phyloP scores from a whole-genome alignment of 345 rosid genomes.

The Linum usitatissimum region DNA sequence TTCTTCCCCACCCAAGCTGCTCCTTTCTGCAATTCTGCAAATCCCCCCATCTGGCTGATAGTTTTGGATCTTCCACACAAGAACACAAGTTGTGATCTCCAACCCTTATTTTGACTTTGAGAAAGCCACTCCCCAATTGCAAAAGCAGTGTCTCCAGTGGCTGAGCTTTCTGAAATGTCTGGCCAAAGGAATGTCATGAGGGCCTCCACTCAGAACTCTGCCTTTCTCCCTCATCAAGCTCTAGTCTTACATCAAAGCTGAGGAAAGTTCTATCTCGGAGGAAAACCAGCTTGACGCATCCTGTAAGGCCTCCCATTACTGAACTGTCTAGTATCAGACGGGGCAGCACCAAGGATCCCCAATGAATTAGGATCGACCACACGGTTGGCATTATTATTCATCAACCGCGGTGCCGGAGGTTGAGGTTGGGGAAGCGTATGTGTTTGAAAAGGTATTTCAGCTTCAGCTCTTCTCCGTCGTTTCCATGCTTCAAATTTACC shows the following conservation, averaged over 20 bases:
- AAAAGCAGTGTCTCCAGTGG: constrained; percentile 8
- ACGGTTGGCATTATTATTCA: constrained; percentile 30
- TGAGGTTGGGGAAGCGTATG: constrained; percentile 24
- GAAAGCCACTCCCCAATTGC: constrained; percentile 24
- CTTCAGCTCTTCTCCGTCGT: constrained; percentile 62
- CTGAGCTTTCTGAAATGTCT: neutral
- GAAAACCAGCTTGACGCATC: constrained; percentile 53
- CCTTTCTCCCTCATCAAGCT: constrained; percentile 1
- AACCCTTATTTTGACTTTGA: constrained; percentile 19
- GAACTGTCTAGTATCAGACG: constrained; percentile 46
- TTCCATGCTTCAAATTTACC: constrained; percentile 91
- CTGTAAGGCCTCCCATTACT: constrained; percentile 44
- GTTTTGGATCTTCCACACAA: constrained; percentile 18
- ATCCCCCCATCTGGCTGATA: constrained; percentile 13
- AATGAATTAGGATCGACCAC: constrained; percentile 55
- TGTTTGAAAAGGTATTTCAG: constrained; percentile 13
- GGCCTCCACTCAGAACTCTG: constrained; percentile 16
- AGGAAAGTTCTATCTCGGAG: constrained; percentile 48
- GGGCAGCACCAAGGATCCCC: constrained; percentile 95
- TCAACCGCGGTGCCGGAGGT: constrained; percentile 36
- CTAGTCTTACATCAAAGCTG: constrained; percentile 25
- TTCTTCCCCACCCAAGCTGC: constrained; percentile 18
- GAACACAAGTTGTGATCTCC: constrained; percentile 13
- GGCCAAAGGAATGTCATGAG: constrained; percentile 16
- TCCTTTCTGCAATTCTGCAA: constrained; percentile 9